These are phyloP conservation scores for Rossbeevera mucosa DNA, from an alignment of 768 basidiomycete genomes.

Conservation along the genomic window DNA sequence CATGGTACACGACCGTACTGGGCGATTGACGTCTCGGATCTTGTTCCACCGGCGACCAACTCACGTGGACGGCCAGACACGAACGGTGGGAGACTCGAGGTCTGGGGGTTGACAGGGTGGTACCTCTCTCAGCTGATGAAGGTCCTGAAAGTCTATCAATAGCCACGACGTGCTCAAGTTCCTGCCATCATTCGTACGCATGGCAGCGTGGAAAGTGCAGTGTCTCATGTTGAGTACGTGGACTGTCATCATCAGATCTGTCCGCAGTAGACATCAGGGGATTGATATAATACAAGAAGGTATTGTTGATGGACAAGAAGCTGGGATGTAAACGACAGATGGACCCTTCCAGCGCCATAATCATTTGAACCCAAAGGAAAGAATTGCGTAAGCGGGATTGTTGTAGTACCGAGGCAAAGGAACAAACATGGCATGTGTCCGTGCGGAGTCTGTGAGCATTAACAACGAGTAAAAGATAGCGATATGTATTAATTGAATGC, in stretches of 20 bases:
- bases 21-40: slow-evolving; percentile 63
- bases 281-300: slow-evolving; percentile 23
- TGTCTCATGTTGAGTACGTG: neutral
- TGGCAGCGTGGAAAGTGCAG: neutral
- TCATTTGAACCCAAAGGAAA: slow-evolving; percentile 12
- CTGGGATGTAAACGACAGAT: slow-evolving; percentile 15
- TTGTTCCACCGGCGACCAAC: slow-evolving; percentile 33
- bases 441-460: slow-evolving; percentile 24
- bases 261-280: slow-evolving; percentile 8
- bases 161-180: slow-evolving; percentile 1
- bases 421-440: slow-evolving; percentile 13
- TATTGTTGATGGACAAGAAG: slow-evolving; percentile 16
- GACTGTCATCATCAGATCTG: neutral
- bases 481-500: slow-evolving; percentile 21
- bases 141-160: slow-evolving; percentile 45
- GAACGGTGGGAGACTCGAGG: slow-evolving; percentile 51
- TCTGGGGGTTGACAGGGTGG: slow-evolving; percentile 86
- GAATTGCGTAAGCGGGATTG: slow-evolving; percentile 15
- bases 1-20: slow-evolving; percentile 54
- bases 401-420: slow-evolving; percentile 7
- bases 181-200: neutral
- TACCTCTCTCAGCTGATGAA: slow-evolving; percentile 65
- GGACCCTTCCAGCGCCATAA: slow-evolving; percentile 9
- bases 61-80: slow-evolving; percentile 38
- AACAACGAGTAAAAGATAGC: slow-evolving; percentile 26